Conservation (phyloP, 495 filamentous ascomycete genomes). For the Diplogelasinospora grovesii region DNA sequence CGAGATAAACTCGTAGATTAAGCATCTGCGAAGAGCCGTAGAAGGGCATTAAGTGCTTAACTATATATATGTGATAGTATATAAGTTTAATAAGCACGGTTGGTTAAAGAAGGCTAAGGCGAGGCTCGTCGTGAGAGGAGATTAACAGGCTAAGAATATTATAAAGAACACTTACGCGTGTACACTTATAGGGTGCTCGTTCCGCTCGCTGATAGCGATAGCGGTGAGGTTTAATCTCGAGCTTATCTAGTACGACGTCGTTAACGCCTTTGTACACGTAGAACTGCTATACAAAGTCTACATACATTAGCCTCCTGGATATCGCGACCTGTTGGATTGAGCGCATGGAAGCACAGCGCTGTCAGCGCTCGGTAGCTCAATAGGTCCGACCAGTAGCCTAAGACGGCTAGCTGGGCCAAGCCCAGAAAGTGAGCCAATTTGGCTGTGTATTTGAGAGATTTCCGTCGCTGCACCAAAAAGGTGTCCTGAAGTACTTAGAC, state of each 20-base stretch:
- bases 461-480: no score
- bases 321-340: no score
- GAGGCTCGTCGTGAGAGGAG: neutral
- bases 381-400: no score
- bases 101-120: no score
- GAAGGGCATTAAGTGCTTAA: neutral
- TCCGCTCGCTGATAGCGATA: neutral
- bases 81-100: conserved; percentile 4
- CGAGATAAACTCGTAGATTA: neutral
- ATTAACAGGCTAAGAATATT: neutral
- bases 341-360: no score
- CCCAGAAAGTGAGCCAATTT: no score
- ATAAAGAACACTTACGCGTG: neutral
- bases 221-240: neutral
- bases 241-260: neutral
- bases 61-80: neutral
- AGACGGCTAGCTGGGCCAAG: no score
- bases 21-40: neutral
- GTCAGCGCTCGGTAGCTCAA: no score
- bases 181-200: neutral
- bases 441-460: no score
- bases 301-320: neutral
- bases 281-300: neutral
- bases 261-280: neutral
- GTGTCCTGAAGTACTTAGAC: no score